phyloP scores from a whole-genome alignment of 805 yeast species.

The Blastobotrys americana region DNA sequence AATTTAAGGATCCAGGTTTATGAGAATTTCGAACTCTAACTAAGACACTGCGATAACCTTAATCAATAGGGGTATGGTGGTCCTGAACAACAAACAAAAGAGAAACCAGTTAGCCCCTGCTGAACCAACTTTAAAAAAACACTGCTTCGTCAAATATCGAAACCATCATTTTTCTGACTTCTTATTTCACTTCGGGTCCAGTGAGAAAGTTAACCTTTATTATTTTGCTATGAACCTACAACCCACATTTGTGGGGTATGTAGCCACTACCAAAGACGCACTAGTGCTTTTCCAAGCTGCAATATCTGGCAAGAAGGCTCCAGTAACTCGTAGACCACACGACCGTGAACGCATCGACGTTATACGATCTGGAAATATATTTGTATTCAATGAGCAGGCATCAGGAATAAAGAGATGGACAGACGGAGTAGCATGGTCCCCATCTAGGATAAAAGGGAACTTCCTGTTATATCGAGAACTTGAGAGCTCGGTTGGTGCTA shows the following conservation, averaged over 20 bases:
- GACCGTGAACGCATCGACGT: conserved; percentile 63
- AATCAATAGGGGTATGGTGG: background rate
- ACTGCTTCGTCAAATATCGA: background rate
- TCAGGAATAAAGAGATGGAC: conserved; percentile 93
- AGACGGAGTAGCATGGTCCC: conserved; percentile 93
- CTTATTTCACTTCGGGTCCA: background rate
- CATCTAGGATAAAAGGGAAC: conserved; percentile 79
- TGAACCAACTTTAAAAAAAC: background rate
- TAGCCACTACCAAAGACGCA: conserved; percentile 79
- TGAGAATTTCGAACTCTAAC: background rate
- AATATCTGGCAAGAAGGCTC: conserved; percentile 48
- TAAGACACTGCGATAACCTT: background rate
- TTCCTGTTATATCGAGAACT: conserved; percentile 77
- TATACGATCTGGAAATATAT: conserved; percentile 70
- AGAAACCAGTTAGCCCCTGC: background rate
- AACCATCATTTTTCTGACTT: background rate
- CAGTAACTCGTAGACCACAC: conserved; percentile 72
- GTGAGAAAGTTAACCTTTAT: background rate
- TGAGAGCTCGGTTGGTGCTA: conserved; percentile 39
- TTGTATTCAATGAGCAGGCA: conserved; percentile 75
- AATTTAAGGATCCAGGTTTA: background rate
- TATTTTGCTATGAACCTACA: conserved; percentile 19
- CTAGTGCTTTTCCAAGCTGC: conserved; percentile 75
- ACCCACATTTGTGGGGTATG: conserved; percentile 69
- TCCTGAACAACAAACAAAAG: background rate